Percentiles rank a stretch among this genome's conserved stretches.
Conservation (phyloP, 176 grass and related monocot species). For the Musa beccarii region DNA sequence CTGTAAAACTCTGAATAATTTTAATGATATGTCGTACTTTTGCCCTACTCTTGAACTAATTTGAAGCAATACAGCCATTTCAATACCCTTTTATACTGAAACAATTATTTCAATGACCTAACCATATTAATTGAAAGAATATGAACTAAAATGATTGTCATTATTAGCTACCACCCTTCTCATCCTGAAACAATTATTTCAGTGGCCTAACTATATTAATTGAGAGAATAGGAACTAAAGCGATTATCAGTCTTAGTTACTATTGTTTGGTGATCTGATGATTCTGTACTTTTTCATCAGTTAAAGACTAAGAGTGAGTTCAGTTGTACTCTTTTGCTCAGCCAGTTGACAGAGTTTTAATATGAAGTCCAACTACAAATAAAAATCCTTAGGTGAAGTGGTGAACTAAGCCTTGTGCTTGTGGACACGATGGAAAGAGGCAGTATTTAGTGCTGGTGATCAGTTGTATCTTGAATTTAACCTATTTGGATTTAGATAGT, state of each 20-base stretch:
- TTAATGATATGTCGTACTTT: not conserved
- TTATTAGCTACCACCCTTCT: not conserved
- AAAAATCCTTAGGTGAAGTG: too few relatives aligned
- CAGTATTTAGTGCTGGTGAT: too few relatives aligned
- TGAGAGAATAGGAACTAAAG: not conserved
- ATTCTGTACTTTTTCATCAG: too few relatives aligned
- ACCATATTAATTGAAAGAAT: not conserved
- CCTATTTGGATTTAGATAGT: too few relatives aligned
- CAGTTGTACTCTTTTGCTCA: too few relatives aligned
- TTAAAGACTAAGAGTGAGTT: too few relatives aligned
- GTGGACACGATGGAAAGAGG: too few relatives aligned
- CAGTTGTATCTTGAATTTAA: too few relatives aligned
- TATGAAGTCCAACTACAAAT: too few relatives aligned
- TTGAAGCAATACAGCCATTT: not conserved
- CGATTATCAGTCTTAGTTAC: not conserved
- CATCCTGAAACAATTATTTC: not conserved
- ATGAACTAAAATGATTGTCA: not conserved
- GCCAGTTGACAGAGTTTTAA: too few relatives aligned
- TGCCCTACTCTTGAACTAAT: not conserved
- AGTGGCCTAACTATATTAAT: not conserved
- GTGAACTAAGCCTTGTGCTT: too few relatives aligned
- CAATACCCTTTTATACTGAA: not conserved
- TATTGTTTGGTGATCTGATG: too few relatives aligned
- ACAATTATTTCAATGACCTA: not conserved
- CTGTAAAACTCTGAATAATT: not conserved